A percentile compares a stretch with the other conserved stretches of the same genome.
Evolutionary conservation across 345 rosid species (phyloP).

Genomic region (Gossypioides kirkii): DNA sequence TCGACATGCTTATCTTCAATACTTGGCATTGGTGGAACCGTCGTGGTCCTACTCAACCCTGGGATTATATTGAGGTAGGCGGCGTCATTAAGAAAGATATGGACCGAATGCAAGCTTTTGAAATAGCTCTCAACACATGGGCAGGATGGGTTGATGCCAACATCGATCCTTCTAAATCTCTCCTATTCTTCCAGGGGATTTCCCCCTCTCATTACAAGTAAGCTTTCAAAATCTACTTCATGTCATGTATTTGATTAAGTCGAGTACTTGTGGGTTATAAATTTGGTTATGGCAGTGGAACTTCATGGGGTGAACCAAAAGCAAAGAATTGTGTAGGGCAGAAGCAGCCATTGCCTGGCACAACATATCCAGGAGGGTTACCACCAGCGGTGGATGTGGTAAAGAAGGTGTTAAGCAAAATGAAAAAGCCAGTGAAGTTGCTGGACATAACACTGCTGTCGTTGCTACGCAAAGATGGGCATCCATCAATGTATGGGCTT

Average conservation of each 20-base stretch:
- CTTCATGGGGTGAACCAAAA: constrained; percentile 48
- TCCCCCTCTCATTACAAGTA: constrained; percentile 86
- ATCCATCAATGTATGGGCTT: constrained; percentile 73
- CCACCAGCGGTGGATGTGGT: constrained; percentile 52
- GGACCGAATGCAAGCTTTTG: constrained; percentile 68
- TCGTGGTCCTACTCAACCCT: constrained; percentile 67
- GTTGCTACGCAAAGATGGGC: constrained; percentile 76
- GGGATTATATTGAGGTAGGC: constrained; percentile 61
- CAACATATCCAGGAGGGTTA: constrained; percentile 59
- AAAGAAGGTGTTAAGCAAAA: constrained; percentile 41
- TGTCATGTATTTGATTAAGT: background rate
- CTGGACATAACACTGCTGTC: constrained; percentile 71
- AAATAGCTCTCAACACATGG: constrained; percentile 70
- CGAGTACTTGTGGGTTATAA: background rate
- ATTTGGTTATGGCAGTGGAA: constrained; percentile 39
- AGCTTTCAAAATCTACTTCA: background rate
- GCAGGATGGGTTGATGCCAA: constrained; percentile 63
- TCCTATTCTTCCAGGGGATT: constrained; percentile 74
- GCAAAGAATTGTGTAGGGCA: constrained; percentile 60
- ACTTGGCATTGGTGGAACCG: constrained; percentile 96
- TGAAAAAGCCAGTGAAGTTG: constrained; percentile 45
- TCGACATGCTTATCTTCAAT: constrained; percentile 72
- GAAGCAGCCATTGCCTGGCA: constrained; percentile 51
- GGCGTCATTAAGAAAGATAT: constrained; percentile 45
- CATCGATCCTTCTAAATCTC: constrained; percentile 47